phyloP scores from a whole-genome alignment of 768 basidiomycete genomes.

The Boletus rubescentipes region DNA sequence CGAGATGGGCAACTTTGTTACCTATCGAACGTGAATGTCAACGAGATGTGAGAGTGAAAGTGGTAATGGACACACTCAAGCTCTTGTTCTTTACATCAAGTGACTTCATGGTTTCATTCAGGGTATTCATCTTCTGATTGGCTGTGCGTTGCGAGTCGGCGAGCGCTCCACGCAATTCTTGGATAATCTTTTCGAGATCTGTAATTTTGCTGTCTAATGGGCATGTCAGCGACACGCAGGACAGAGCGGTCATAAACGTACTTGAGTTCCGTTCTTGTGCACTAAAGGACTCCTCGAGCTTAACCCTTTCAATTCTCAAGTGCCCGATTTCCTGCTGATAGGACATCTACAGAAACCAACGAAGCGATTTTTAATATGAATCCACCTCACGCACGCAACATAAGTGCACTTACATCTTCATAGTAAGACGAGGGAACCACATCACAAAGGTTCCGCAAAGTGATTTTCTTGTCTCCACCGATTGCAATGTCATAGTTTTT shows the following conservation, averaged over 20 bases:
- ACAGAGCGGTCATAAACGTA: neutral
- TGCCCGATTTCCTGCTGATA: neutral
- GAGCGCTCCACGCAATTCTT: neutral
- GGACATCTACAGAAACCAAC: neutral
- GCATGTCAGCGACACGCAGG: neutral
- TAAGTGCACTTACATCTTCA: neutral
- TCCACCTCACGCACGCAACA: neutral
- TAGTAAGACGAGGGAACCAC: slow-evolving; percentile 3
- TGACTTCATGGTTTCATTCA: neutral
- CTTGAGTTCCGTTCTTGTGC: neutral
- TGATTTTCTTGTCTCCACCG: neutral
- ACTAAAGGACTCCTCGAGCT: neutral
- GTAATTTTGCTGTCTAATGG: neutral
- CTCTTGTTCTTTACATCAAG: neutral
- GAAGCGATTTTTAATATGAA: neutral
- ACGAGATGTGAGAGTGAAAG: neutral
- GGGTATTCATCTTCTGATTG: neutral
- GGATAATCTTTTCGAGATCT: neutral
- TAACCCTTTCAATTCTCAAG: neutral
- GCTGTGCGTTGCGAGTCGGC: neutral
- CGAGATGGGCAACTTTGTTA: neutral
- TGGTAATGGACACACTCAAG: neutral
- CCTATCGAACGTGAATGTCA: neutral
- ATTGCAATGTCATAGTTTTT: slow-evolving; percentile 1
- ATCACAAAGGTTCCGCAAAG: neutral